Conservation (phyloP, 2,329 filamentous ascomycete genomes). For the Dryadomyces quercus-mongolicae region DNA sequence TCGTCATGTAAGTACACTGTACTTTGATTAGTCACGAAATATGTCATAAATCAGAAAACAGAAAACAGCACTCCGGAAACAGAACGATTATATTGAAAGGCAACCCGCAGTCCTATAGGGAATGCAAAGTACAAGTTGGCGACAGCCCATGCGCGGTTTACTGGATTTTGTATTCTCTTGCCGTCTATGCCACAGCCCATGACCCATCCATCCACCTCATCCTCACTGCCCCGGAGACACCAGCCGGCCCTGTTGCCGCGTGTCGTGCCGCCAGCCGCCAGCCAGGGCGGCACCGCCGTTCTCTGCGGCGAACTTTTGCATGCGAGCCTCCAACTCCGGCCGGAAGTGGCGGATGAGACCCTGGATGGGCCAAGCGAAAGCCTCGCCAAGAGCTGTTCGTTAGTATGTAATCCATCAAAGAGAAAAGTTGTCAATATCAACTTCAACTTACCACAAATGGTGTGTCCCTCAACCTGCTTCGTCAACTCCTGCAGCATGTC, state of each 20-base stretch:
- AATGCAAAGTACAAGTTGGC: too few relatives aligned
- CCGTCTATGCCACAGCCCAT: not conserved
- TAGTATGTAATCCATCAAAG: too few relatives aligned
- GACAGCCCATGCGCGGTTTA: not conserved
- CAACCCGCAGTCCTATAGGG: not conserved
- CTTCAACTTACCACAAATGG: conserved; percentile 69
- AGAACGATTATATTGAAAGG: not conserved
- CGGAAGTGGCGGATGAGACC: conserved; percentile 97
- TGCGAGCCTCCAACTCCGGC: conserved; percentile 85
- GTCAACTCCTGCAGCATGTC: conserved; percentile 99
- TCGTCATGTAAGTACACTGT: not conserved
- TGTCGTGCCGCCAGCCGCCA: conserved; percentile 75
- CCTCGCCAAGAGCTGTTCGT: conserved; percentile 71
- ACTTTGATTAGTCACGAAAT: not conserved
- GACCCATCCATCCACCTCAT: not conserved
- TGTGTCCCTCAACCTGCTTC: conserved; percentile 98
- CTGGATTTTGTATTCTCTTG: not conserved
- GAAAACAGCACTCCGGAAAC: not conserved
- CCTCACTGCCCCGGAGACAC: conserved; percentile 57
- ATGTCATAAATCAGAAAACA: too few relatives aligned
- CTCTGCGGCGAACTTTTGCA: conserved; percentile 66
- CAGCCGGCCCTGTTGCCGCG: conserved; percentile 66
- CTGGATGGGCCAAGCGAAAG: conserved; percentile 97
- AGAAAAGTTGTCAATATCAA: not conserved
- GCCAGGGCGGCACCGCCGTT: conserved; percentile 64